These are phyloP conservation scores for Ustanciosporium gigantosporum DNA, from an alignment of 1,284 basidiomycete species.

Conservation along the genomic window DNA sequence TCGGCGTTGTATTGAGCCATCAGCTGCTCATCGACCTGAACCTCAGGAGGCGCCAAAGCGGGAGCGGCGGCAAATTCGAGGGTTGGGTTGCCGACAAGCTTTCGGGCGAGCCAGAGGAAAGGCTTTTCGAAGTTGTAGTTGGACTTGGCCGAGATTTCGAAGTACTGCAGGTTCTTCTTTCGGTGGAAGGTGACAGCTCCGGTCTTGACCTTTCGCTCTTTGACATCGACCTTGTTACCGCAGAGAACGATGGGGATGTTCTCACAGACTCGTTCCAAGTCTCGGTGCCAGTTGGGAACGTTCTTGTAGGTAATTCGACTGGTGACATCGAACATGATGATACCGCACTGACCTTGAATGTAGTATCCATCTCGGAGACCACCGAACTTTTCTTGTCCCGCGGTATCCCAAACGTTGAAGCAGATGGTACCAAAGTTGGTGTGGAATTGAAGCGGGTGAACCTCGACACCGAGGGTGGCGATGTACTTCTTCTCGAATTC, in stretches of 20 bases:
- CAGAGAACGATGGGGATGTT: constrained; percentile 99
- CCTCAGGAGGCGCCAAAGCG: constrained; percentile 92
- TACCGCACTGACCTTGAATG: constrained; percentile 85
- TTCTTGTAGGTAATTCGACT: constrained; percentile 99
- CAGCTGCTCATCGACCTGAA: constrained; percentile 77
- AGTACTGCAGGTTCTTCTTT: constrained; percentile 99
- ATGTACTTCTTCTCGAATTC: constrained; percentile 99
- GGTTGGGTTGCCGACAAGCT: constrained; percentile 86
- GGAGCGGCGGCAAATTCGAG: constrained; percentile 97
- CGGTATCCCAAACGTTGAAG: constrained; percentile 99
- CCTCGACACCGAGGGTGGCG: constrained; percentile 98
- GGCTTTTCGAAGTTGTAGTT: constrained; percentile 99
- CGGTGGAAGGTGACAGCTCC: constrained; percentile 98
- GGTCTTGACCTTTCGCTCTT: constrained; percentile 99
- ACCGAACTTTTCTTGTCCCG: constrained; percentile 96
- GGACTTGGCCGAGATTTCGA: constrained; percentile 98
- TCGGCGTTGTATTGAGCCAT: constrained; percentile 84
- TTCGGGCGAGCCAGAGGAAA: constrained; percentile 98
- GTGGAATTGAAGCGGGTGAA: constrained; percentile 91
- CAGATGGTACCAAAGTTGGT: constrained; percentile 99
- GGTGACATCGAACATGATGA: constrained; percentile 99
- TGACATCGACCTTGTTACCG: constrained; percentile 99
- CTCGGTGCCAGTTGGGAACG: constrained; percentile 99
- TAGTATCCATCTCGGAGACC: constrained; percentile 61
- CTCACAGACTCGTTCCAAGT: constrained; percentile 98